phyloP scores from a whole-genome alignment of 2,329 filamentous ascomycete species.

The Paecilomyces sp. region DNA sequence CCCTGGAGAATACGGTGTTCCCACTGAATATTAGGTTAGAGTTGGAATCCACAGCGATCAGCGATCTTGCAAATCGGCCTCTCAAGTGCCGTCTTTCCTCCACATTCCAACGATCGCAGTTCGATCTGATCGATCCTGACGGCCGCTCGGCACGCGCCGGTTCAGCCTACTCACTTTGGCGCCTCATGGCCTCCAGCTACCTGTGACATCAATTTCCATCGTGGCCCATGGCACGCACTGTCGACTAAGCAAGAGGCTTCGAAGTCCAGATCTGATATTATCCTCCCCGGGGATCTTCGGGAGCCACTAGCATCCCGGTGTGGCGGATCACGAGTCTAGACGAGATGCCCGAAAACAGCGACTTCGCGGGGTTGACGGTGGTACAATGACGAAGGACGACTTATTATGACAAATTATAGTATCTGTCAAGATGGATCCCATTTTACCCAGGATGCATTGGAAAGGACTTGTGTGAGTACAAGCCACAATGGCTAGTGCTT shows the following conservation, averaged over 20 bases:
- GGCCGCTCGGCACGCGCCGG: background rate
- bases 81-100: background rate
- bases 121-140: background rate
- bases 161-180: background rate
- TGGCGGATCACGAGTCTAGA: background rate
- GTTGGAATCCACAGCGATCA: background rate
- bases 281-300: background rate
- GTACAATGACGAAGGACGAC: background rate
- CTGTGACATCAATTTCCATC: background rate
- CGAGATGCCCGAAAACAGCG: background rate
- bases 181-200: background rate
- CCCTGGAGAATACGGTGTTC: background rate
- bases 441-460: background rate
- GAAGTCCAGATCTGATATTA: background rate
- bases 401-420: background rate
- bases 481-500: background rate
- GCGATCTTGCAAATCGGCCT: background rate
- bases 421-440: background rate
- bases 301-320: background rate
- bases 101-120: background rate
- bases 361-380: background rate
- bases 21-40: background rate
- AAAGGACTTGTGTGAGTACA: background rate
- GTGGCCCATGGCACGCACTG: background rate
- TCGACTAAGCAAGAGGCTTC: background rate